A percentile compares a stretch with the other conserved stretches of the same genome.
These are phyloP conservation scores for Fremontodendron californicum DNA, from an alignment of 345 rosid genomes.

Conservation along the genomic window DNA sequence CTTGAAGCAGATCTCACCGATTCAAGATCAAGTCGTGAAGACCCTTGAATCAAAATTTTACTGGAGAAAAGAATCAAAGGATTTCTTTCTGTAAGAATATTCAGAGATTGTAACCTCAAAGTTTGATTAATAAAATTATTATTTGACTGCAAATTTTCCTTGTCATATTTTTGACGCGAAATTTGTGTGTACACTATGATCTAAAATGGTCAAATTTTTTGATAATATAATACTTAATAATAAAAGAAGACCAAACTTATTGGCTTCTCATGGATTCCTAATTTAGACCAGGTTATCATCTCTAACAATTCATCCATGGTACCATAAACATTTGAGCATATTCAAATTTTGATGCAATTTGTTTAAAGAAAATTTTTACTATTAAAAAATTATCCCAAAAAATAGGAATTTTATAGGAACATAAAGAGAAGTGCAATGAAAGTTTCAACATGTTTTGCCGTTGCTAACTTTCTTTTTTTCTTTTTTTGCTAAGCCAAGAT, in stretches of 20 bases:
- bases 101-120: too few relatives aligned
- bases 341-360: neutral
- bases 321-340: slow-evolving; percentile 71
- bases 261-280: slow-evolving; percentile 87
- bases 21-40: too few relatives aligned
- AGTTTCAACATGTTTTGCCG: slow-evolving; percentile 59
- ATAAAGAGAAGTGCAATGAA: slow-evolving; percentile 64
- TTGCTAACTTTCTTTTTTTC: slow-evolving; percentile 65
- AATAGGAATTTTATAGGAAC: neutral
- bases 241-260: slow-evolving; percentile 27
- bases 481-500: too few relatives aligned
- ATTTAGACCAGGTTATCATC: slow-evolving; percentile 83
- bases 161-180: too few relatives aligned
- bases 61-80: too few relatives aligned
- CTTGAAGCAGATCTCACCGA: too few relatives aligned
- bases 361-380: neutral
- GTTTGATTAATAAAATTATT: too few relatives aligned
- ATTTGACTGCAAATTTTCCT: too few relatives aligned
- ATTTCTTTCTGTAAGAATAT: too few relatives aligned
- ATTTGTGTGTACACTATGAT: too few relatives aligned
- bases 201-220: neutral
- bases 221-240: too few relatives aligned
- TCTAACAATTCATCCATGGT: slow-evolving; percentile 88
- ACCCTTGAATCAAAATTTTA: too few relatives aligned
- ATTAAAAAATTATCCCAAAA: neutral